Conservation (phyloP, 129 eudicot species). For the Arctium lappa region DNA sequence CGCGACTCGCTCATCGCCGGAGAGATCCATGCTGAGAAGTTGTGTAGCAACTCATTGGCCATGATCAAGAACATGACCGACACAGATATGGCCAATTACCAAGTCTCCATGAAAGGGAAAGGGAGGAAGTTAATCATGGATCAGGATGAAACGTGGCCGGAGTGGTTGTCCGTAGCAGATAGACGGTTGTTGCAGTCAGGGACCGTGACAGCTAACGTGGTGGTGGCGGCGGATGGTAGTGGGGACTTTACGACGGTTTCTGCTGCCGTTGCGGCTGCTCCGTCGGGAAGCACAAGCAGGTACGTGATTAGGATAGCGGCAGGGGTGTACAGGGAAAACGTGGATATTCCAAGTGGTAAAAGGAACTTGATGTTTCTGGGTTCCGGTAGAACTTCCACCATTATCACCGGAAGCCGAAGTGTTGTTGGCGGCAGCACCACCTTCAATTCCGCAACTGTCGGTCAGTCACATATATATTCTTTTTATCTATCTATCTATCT, state of each 20-base stretch:
- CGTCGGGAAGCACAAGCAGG: constrained; percentile 44
- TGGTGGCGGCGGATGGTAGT: constrained; percentile 83
- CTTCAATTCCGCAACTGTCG: constrained; percentile 85
- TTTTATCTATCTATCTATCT: no score
- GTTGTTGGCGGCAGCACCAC: constrained; percentile 84
- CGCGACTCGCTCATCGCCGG: constrained; percentile 39
- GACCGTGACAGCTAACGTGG: constrained; percentile 54
- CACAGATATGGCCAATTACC: constrained; percentile 44
- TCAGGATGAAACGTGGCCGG: constrained; percentile 48
- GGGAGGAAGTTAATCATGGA: constrained; percentile 39
- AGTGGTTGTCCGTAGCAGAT: constrained; percentile 75
- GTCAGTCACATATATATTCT: constrained; percentile 30
- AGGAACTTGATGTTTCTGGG: constrained; percentile 77
- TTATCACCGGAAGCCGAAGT: constrained; percentile 66
- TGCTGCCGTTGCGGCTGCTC: constrained; percentile 83
- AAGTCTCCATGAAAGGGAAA: not conserved
- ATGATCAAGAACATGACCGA: constrained; percentile 77
- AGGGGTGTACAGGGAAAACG: constrained; percentile 80
- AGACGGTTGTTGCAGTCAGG: constrained; percentile 63
- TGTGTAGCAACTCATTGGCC: constrained; percentile 78
- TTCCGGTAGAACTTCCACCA: constrained; percentile 59
- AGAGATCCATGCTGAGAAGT: constrained; percentile 50
- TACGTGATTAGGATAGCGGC: constrained; percentile 71
- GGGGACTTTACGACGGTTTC: constrained; percentile 61
- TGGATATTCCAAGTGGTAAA: constrained; percentile 54